Conservation (phyloP, 192 early-diverging fungal genomes). For the Linnemannia hyalina region DNA sequence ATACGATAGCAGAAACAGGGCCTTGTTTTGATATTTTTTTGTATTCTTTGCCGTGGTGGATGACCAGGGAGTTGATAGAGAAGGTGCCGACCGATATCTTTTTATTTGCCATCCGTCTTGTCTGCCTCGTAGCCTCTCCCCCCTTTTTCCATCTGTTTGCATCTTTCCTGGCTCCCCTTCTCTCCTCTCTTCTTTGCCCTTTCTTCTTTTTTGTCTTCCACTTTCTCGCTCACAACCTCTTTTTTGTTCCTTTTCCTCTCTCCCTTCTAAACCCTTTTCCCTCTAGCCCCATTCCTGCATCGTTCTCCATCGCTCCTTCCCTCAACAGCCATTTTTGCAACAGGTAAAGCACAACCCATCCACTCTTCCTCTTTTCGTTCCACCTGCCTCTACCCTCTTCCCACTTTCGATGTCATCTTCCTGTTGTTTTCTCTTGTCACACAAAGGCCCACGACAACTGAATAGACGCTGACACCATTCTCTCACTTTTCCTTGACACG, state of each 20-base stretch:
- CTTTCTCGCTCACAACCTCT: neutral
- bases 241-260: neutral
- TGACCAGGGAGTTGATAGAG: too few species aligned
- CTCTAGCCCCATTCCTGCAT: neutral
- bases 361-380: neutral
- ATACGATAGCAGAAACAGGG: neutral
- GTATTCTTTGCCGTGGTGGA: too few species aligned
- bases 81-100: neutral
- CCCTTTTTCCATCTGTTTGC: neutral
- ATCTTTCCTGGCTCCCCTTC: neutral
- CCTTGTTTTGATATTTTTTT: too few species aligned
- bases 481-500: neutral
- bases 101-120: neutral
- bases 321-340: neutral
- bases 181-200: neutral
- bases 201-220: neutral
- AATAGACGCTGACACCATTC: neutral
- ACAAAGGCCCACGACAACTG: neutral
- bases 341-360: neutral
- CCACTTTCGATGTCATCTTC: too few species aligned
- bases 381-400: neutral
- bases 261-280: constrained; percentile 2
- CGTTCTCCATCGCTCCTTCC: neutral
- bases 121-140: neutral
- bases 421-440: neutral